A percentile compares a stretch with the other conserved stretches of the same genome.
Conservation (phyloP, 2,329 filamentous ascomycete genomes). For the Trichoderma aggressivum region DNA sequence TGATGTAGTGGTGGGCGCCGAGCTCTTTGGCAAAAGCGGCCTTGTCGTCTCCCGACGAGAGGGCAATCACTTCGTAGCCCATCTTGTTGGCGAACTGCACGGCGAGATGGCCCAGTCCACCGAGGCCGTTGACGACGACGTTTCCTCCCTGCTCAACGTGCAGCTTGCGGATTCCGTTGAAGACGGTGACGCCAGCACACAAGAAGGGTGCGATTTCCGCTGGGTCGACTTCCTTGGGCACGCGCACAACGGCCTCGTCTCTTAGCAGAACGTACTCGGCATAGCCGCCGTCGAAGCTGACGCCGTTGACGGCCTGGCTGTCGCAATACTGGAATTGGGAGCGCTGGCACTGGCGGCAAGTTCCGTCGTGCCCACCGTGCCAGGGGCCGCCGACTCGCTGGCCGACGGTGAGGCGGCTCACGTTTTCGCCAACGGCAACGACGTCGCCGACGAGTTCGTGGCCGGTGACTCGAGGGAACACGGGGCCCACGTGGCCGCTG, state of each 20-base stretch:
- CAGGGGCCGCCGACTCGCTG: constrained; percentile 57
- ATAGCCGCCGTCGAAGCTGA: constrained; percentile 64
- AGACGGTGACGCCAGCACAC: constrained; percentile 62
- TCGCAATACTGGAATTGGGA: constrained; percentile 68
- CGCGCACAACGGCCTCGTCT: constrained; percentile 56
- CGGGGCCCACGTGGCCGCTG: constrained; percentile 46
- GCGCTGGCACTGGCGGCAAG: constrained; percentile 61
- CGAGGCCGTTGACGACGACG: constrained; percentile 64
- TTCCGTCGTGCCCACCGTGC: constrained; percentile 53
- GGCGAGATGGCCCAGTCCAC: constrained; percentile 73
- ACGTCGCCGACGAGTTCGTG: constrained; percentile 69
- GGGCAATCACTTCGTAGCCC: constrained; percentile 69
- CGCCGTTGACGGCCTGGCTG: constrained; percentile 60
- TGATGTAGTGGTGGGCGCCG: constrained; percentile 45
- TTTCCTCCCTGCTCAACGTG: constrained; percentile 48
- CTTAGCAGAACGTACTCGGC: constrained; percentile 61
- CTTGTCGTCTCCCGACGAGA: constrained; percentile 64
- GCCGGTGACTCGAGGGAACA: constrained; percentile 63
- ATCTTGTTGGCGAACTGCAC: constrained; percentile 73
- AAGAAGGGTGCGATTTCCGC: constrained; percentile 57
- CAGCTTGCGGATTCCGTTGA: constrained; percentile 57
- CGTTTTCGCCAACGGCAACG: constrained; percentile 53
- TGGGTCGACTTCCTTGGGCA: constrained; percentile 51
- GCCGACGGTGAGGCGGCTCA: constrained; percentile 56
- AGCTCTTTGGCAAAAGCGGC: constrained; percentile 57